Evolutionary conservation across 73 alveolate genomes (phyloP), one percentile per base, ranked within the genome.

Genomic region (Paramecium tetraurelia): DNA sequence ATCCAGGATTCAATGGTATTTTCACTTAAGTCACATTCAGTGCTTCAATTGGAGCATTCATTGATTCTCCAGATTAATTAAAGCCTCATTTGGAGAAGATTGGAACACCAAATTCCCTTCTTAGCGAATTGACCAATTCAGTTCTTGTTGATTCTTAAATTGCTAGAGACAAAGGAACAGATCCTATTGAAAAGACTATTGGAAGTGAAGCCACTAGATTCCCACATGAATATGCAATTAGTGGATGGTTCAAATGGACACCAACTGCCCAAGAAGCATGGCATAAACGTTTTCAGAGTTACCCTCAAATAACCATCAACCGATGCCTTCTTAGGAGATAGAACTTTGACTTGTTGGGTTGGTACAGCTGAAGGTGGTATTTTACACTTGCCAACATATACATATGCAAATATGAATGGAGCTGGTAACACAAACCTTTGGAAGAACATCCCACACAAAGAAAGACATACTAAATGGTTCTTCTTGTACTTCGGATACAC

Each of bases 201-300:
- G 90, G 90, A 44, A 43, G 72, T 24, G 90, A 48, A 9, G 4
- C 11, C 29, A 40, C 46, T 10, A 80, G 75, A 80, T 80, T 80
- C 90, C 90, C 90, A 80, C 43, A 33, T 14, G 90, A 80, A 48
- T 80, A 80, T 80, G 90, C 90, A 4, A 31, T 85, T 21, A 53
- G 86, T 53, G 93, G 93, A 24, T 85, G 93, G 93, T 85, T 85
- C 53, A 59, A 57, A 58, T 85, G 93, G 93, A 27, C 57, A 21
- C 86, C 86, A 38, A 63, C 68, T 18, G 86, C 86, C 1, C 29
- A 85, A 85, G 58, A 85, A 12, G 71, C 86, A 12, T 85, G 93
- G 93, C 93, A 85, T 58, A 85, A 85, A 85, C 7, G 29, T 85
- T 3, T 85, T 85, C 86, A 85, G 93, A 85, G 93, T 85, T 24